phyloP scores from a whole-genome alignment of 78 protist genomes.

The Dictyostelium discoideum region dicty_2.7 NC_007089.4:591501-592000 shows the following conservation, averaged over 20 bases:
- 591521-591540: background rate
- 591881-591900: background rate
- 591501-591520: background rate
- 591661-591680: background rate
- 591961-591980: background rate
- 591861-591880: slow-evolving; percentile 6
- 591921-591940: background rate
- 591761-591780: background rate
- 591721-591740: background rate
- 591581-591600: background rate
- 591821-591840: background rate
- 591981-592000: slow-evolving; percentile 16
- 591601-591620: background rate
- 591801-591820: background rate
- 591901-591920: background rate
- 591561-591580: background rate
- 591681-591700: background rate
- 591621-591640: background rate
- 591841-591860: background rate
- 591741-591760: background rate
- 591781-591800: background rate
- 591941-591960: background rate
- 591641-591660: background rate
- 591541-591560: background rate
- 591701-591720: background rate